Evolutionary conservation across 176 grass and related monocot genomes (phyloP), one percentile per base, ranked within the genome.

Genomic region (Musa acuminata): DNA sequence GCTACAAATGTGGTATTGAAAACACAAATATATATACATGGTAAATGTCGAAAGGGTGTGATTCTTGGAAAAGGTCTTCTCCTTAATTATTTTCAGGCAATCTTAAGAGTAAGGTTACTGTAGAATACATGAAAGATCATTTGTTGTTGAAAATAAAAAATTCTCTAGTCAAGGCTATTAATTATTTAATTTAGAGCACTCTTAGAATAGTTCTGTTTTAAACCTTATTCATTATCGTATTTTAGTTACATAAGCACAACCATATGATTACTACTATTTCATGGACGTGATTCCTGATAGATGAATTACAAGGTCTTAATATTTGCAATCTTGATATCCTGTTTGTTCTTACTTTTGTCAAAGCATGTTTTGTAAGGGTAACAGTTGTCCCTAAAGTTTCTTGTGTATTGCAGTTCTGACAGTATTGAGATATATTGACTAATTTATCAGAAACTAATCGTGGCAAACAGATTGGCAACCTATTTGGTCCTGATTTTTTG

Each of bases 401-500:
- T 49, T 69, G 52, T 17, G 8, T 24, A 8, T 64, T 65, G n/a
- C 11, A 65, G 51, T 16, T 25, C 2, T 35, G 29, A 35, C 29
- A 35, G 29, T 52, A 64, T 65, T 64, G 4, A 64, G 3, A 24
- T 25, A 64, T 64, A 12, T 64, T 49, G 5, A n/a, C 59, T 55
- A 21, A 74, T 11, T 1, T 9, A 26, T n/a, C 6, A 10, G 16
- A 50, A 52, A 22, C 52, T 71, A 0, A 79, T 79, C 77, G 2
- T 78, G 55, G 13, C 22, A 13, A 78, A 70, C 87, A 97, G 94
- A 91, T 97, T 75, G 74, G 81, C 48, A 84, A 49, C 13, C 25
- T 75, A 51, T 89, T 97, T 77, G 90, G 94, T 63, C 85, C 94
- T 72, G 67, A 87, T 54, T 97, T 93, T 74, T 78, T 97, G 69